Evolutionary conservation across 768 basidiomycete species (phyloP).

Genomic region (Amanita molliuscula): DNA sequence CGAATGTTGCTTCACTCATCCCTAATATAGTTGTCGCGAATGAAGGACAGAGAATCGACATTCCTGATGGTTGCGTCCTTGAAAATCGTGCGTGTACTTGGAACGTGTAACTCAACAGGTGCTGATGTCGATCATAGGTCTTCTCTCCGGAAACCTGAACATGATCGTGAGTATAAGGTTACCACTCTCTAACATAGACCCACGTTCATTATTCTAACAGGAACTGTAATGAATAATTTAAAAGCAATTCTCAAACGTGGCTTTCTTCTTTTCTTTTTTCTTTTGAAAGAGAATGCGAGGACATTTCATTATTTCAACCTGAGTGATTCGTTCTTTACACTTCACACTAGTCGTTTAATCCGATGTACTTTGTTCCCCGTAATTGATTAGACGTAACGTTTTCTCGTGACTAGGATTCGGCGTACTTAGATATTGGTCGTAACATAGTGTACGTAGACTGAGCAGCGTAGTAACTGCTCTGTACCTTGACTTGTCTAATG

Average conservation of each 20-base stretch:
- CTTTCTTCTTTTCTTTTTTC: background rate
- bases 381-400: background rate
- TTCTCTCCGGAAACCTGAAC: constrained; percentile 78
- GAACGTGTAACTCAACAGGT: background rate
- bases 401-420: too few species aligned
- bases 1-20: background rate
- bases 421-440: too few species aligned
- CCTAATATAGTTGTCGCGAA: constrained; percentile 54
- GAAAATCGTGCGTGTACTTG: constrained; percentile 45
- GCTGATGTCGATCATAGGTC: constrained; percentile 24
- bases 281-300: background rate
- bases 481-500: too few species aligned
- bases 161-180: constrained; percentile 46
- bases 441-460: too few species aligned
- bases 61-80: constrained; percentile 73
- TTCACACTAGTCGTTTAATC: background rate
- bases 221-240: constrained; percentile 16
- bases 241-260: background rate
- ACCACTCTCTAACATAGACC: background rate
- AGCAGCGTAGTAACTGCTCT: too few species aligned
- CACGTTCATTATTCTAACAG: constrained; percentile 10
- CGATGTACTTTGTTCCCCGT: background rate
- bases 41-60: constrained; percentile 73
- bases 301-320: background rate
- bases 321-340: background rate